Evolutionary conservation across 2,329 filamentous ascomycete genomes (phyloP).

Genomic region (Fusarium sp.): DNA sequence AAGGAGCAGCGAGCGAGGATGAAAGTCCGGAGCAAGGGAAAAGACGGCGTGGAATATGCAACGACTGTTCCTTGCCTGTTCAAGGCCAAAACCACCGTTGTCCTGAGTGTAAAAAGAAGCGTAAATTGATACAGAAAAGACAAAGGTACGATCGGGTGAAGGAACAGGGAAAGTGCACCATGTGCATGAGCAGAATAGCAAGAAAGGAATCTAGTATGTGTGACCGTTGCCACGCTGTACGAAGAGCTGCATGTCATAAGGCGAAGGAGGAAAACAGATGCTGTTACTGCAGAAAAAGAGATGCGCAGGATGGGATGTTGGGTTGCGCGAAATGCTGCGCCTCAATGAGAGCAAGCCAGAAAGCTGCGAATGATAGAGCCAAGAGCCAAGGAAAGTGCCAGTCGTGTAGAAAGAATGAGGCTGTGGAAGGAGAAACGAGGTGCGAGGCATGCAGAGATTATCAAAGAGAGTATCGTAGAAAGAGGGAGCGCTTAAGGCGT

Average conservation of each 20-base stretch:
- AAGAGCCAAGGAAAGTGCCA: background rate
- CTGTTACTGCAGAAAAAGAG: background rate
- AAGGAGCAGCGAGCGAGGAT: background rate
- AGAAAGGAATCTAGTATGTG: background rate
- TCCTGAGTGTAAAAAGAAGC: background rate
- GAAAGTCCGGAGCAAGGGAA: background rate
- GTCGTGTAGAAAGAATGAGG: background rate
- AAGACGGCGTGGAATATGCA: background rate
- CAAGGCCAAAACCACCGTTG: background rate
- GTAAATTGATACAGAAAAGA: fast-evolving
- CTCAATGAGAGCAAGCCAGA: too few relatives aligned
- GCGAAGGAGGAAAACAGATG: background rate
- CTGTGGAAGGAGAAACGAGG: background rate
- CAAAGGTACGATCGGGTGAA: background rate
- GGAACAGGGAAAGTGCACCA: background rate
- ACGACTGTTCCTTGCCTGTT: background rate
- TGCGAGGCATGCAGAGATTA: too few relatives aligned
- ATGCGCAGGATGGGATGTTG: background rate
- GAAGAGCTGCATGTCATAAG: background rate
- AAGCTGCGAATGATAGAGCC: too few relatives aligned
- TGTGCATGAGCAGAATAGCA: fast-evolving
- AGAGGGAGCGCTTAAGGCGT: background rate
- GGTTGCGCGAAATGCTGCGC: background rate
- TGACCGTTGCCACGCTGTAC: background rate
- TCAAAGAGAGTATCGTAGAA: too few relatives aligned